These are phyloP conservation scores for Saccharomycopsis fibuligera DNA, from an alignment of 805 yeast species.

Conservation along the genomic window DNA sequence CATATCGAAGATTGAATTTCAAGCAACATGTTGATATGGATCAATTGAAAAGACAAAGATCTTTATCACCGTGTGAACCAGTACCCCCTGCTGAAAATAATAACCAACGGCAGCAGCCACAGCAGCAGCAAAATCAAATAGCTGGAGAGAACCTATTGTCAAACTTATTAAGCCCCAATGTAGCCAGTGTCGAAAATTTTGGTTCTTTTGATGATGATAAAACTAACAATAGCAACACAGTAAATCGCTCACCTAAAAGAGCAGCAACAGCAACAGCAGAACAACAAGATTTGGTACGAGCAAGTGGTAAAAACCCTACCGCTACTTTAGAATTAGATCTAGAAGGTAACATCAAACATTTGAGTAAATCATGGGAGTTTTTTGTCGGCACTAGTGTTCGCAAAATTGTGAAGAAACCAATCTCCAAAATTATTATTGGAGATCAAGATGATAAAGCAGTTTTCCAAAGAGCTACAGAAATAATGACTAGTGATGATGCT, in stretches of 20 bases:
- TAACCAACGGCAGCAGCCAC: neutral
- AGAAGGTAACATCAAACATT: conserved; percentile 68
- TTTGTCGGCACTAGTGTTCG: conserved; percentile 62
- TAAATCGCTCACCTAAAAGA: conserved; percentile 7
- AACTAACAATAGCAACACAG: neutral
- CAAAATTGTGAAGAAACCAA: conserved; percentile 50
- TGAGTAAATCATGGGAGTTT: conserved; percentile 72
- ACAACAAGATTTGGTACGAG: conserved; percentile 47
- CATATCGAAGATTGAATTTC: conserved; percentile 5
- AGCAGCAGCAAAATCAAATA: neutral
- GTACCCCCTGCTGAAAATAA: neutral
- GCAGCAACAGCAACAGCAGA: conserved; percentile 7
- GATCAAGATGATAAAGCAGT: conserved; percentile 56
- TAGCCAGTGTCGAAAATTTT: conserved; percentile 1
- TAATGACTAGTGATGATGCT: conserved; percentile 67
- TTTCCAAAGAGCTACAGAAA: conserved; percentile 60
- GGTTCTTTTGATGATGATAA: neutral
- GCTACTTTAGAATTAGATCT: conserved; percentile 80
- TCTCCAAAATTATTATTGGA: conserved; percentile 62
- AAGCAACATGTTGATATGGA: conserved; percentile 10
- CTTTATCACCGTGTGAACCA: conserved; percentile 15
- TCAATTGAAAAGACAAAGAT: conserved; percentile 10
- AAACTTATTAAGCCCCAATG: conserved; percentile 6
- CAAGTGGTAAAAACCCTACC: conserved; percentile 65
- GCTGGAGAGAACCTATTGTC: conserved; percentile 2